Base-by-base conservation (phyloP, 2,329 filamentous ascomycete species). In the Colletotrichum plurivorum region DNA sequence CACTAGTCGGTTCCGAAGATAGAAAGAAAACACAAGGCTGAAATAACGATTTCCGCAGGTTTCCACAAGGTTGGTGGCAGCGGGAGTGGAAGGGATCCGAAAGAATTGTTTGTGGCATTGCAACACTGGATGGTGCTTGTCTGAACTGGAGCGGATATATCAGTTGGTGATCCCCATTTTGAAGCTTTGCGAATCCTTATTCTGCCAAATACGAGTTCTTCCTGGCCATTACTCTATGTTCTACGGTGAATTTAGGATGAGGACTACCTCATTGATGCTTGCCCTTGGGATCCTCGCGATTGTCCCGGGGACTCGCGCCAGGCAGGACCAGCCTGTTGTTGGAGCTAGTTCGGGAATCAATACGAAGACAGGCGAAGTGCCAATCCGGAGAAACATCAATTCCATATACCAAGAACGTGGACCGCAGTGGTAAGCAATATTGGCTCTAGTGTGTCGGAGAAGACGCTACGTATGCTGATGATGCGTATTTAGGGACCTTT, bases 371-470 rank as follows among this genome's bases (percentile, higher is more conserved):
- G 81, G 81, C 3, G 78, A 81, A 56, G 78, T 81, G 27, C 87
- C 87, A 7, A 65, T 77, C 49, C 82, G 87, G 60, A 76, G 78
- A 67, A 84, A 85, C 69, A 84, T 89, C 70, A 84, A 86, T 71
- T 78, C 81, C 5, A 73, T 89, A 9, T 79, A 82, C 54, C 69
- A 76, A 18, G 73, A 77, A 51, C 79, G 78, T 41, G 84, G 84
- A 2, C 78, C 83, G 8, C 76, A 82, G 71, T 86, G 85, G 84
- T 86, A 75, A 73, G 76, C 83, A 36, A 36, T 8, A 36, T 36
- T 1, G 31, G 31, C 31, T 36, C 31, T 9, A 36, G 31, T 36
- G 2, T 36, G 31, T 36, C 10, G 31, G 31, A 36, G 31, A 36
- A 36, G 8, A 36, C 4, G 31, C 8, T 36, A 10, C 31, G 31